phyloP scores from a whole-genome alignment of 176 grass and related monocot genomes.

The Neostapfia colusana region DNA sequence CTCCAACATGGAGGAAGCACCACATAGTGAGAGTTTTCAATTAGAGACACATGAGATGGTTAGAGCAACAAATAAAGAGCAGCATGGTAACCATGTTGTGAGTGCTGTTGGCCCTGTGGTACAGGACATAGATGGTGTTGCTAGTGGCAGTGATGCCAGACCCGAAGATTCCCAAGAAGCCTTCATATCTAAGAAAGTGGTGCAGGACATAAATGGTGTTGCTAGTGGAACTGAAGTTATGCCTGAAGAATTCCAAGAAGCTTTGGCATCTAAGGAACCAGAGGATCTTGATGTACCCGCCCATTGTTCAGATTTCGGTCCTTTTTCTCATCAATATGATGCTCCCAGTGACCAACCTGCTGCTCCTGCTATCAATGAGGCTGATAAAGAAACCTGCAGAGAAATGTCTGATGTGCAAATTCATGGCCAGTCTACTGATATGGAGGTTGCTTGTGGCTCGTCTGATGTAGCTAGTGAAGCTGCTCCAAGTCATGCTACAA shows the following conservation, averaged over 20 bases:
- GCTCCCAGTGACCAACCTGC: slow-evolving; percentile 30
- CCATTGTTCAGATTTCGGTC: slow-evolving; percentile 42
- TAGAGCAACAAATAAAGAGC: slow-evolving; percentile 29
- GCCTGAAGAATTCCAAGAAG: slow-evolving; percentile 32
- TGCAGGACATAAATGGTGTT: slow-evolving; percentile 35
- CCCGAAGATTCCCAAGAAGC: slow-evolving; percentile 31
- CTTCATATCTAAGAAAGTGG: slow-evolving; percentile 24
- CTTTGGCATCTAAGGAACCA: slow-evolving; percentile 32
- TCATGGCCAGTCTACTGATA: slow-evolving; percentile 35
- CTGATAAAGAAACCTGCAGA: slow-evolving; percentile 40
- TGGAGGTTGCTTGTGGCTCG: slow-evolving; percentile 25
- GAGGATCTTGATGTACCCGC: slow-evolving; percentile 31
- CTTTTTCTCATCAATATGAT: slow-evolving; percentile 43
- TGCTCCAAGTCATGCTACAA: slow-evolving; percentile 37
- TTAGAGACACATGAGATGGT: slow-evolving; percentile 29
- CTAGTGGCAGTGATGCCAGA: slow-evolving; percentile 12
- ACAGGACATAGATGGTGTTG: slow-evolving; percentile 26
- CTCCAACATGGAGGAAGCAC: slow-evolving; percentile 42
- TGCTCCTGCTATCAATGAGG: slow-evolving; percentile 30
- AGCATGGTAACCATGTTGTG: slow-evolving; percentile 17
- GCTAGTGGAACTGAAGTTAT: slow-evolving; percentile 21
- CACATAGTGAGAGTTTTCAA: slow-evolving; percentile 42
- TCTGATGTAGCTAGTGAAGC: slow-evolving; percentile 31
- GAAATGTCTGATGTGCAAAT: slow-evolving; percentile 34
- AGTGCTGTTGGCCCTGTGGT: slow-evolving; percentile 33